Evolutionary conservation across 306 rosid genomes (phyloP).

Genomic region (Dalbergia cultrata): DNA sequence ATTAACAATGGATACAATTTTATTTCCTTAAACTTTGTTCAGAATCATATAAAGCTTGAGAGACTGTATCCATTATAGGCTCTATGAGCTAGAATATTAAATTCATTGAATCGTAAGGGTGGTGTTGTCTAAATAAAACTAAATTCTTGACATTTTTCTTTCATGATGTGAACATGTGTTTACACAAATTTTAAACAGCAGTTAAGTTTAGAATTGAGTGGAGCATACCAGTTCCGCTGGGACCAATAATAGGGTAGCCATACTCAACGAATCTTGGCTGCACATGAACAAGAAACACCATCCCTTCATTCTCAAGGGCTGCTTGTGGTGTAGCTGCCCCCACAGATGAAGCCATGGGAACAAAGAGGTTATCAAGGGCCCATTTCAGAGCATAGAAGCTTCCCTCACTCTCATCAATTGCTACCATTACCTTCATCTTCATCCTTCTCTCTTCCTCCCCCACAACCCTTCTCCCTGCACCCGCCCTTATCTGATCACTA

Average conservation of each 20-base stretch:
- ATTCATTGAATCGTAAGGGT: too few relatives aligned
- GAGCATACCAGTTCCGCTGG: constrained; percentile 41
- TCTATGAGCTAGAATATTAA: too few relatives aligned
- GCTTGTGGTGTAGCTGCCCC: constrained; percentile 10
- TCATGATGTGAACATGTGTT: too few relatives aligned
- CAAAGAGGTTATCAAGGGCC: constrained; percentile 53
- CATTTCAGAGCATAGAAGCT: constrained; percentile 58
- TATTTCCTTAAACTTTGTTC: too few relatives aligned
- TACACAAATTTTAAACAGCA: not conserved
- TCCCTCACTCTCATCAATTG: constrained; percentile 56
- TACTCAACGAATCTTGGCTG: constrained; percentile 49
- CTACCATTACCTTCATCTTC: constrained; percentile 61
- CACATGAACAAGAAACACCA: constrained; percentile 54
- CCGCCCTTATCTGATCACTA: not conserved
- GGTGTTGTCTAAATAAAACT: too few relatives aligned
- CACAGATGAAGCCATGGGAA: not conserved
- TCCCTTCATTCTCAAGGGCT: constrained; percentile 13
- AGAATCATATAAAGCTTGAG: too few relatives aligned
- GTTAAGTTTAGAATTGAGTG: not conserved
- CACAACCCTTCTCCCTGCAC: not conserved
- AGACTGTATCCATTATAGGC: too few relatives aligned
- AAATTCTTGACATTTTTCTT: too few relatives aligned
- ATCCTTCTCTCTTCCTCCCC: constrained; percentile 24
- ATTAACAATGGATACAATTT: too few relatives aligned
- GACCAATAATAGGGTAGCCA: constrained; percentile 44